A percentile compares a stretch with the other conserved stretches of the same genome.
These are phyloP conservation scores for Paradendryphiella salina DNA, from an alignment of 2,329 filamentous ascomycete genomes.

Conservation along the genomic window DNA sequence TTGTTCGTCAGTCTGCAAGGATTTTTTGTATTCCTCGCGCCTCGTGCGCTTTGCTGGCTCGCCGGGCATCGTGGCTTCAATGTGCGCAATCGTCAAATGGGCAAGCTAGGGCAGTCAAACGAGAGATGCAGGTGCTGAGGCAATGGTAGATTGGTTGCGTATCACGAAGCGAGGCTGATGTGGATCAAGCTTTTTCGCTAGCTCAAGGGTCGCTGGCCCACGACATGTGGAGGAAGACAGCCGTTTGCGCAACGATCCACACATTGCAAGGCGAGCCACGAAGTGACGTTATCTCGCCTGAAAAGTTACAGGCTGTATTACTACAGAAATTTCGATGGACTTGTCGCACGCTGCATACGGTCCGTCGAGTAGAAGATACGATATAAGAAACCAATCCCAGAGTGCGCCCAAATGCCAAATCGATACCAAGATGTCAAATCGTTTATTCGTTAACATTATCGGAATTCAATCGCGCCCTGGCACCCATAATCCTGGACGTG, in stretches of 20 bases:
- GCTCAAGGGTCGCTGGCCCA: conserved; percentile 20
- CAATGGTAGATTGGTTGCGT: conserved; percentile 25
- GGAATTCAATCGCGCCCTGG: conserved; percentile 84
- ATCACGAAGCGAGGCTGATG: conserved; percentile 29
- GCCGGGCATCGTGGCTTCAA: conserved; percentile 35
- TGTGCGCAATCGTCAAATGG: not conserved
- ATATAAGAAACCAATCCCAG: conserved; percentile 35
- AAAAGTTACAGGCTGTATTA: conserved; percentile 14
- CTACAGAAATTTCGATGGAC: conserved; percentile 23
- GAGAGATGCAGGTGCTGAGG: conserved; percentile 12
- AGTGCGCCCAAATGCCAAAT: conserved; percentile 37
- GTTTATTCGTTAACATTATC: conserved; percentile 57
- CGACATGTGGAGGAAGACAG: conserved; percentile 16
- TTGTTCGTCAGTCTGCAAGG: conserved; percentile 43
- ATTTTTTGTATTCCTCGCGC: conserved; percentile 53
- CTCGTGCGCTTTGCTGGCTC: conserved; percentile 49
- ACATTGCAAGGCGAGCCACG: conserved; percentile 2
- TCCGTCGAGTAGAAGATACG: conserved; percentile 26
- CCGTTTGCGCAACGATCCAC: conserved; percentile 13
- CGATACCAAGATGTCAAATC: conserved; percentile 27
- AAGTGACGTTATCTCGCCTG: conserved; percentile 25
- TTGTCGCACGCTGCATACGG: conserved; percentile 38
- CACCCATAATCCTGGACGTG: conserved; percentile 85
- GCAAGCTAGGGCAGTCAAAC: conserved; percentile 2
- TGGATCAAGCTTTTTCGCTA: conserved; percentile 40